Base-by-base conservation (phyloP, 2,329 filamentous ascomycete species). In the Aureobasidium melanogenum region DNA sequence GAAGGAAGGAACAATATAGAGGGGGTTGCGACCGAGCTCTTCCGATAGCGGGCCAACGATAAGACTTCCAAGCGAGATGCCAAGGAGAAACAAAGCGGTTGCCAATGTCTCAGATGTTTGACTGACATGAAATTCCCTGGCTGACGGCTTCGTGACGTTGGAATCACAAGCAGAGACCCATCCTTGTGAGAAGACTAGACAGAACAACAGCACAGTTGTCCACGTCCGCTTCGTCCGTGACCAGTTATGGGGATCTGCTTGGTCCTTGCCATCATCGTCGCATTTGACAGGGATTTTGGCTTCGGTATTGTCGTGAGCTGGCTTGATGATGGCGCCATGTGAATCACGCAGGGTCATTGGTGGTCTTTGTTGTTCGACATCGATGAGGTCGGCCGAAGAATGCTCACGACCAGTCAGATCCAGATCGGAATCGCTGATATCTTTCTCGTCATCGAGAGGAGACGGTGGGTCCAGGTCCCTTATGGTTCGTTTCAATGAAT, bases 11-110 rank as follows among this genome's bases (percentile, higher is more conserved):
- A 43, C 32, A 12, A 63, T 24, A 28, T 63, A 61, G 15, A 61
- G 41, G 12, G 47, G 57, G 17, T 52, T 51, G 9, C 57, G 57
- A 28, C 57, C 57, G 14, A 60, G 36, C 36, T 51, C 46, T 44
- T 60, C 57, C 7, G 57, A 60, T 2, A 60, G 15, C 1, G 57
- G 57, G 4, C 57, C 48, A n/a, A 44, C 46, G 14, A 52, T 26
- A 1, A 52, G 47, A 22, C 46, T 52, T 17, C 57, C 57, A 15
- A 36, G 12, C 5, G 46, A 46, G 12, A 60, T 41, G 9, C 57
- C 57, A 2, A 60, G 32, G 10, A 60, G 46, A 17, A 51, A 60
- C 5, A 60, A 10, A 28, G 57, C 57, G 1, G 57, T 60, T 1
- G 57, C 57, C 26, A 60, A 24, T 10, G 57, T 41, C 26, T 60